Evolutionary conservation across 768 basidiomycete genomes (phyloP).

Genomic region (Boletus eberwhitei): DNA sequence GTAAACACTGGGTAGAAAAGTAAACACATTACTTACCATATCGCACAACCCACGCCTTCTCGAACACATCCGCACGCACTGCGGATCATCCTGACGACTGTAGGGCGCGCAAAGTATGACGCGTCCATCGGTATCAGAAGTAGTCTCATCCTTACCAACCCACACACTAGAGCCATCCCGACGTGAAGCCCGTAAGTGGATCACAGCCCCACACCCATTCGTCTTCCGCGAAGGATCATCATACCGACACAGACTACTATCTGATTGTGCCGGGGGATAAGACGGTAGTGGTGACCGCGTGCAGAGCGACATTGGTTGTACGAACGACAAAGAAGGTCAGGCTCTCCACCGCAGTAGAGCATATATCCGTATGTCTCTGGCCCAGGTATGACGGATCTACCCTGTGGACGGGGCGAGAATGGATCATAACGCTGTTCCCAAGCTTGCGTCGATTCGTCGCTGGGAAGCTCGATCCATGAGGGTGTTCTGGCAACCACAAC

Average conservation of each 20-base stretch:
- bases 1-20: conserved; percentile 9
- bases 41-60: conserved; percentile 65
- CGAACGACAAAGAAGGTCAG: conserved; percentile 7
- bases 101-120: too few species aligned
- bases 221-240: too few species aligned
- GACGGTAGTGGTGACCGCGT: conserved; percentile 38
- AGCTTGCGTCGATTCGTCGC: conserved; percentile 28
- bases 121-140: too few species aligned
- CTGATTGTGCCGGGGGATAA: conserved; percentile 29
- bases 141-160: too few species aligned
- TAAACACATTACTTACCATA: conserved; percentile 39
- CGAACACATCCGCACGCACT: conserved; percentile 64
- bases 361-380: conserved; percentile 30
- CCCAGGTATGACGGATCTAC: conserved; percentile 7
- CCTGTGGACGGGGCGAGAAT: conserved; percentile 23
- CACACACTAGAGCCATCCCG: too few species aligned
- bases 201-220: too few species aligned
- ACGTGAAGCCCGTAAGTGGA: too few species aligned
- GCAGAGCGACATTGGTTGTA: conserved; percentile 18
- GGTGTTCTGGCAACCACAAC: conserved; percentile 28
- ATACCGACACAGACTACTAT: conserved; percentile 10
- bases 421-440: conserved; percentile 34
- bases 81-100: too few species aligned
- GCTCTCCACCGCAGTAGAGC: conserved; percentile 43
- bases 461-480: conserved; percentile 35